A percentile compares a stretch with the other conserved stretches of the same genome.
Conservation (phyloP, 177 flowering plant genomes). For the Telopea speciosissima region DNA sequence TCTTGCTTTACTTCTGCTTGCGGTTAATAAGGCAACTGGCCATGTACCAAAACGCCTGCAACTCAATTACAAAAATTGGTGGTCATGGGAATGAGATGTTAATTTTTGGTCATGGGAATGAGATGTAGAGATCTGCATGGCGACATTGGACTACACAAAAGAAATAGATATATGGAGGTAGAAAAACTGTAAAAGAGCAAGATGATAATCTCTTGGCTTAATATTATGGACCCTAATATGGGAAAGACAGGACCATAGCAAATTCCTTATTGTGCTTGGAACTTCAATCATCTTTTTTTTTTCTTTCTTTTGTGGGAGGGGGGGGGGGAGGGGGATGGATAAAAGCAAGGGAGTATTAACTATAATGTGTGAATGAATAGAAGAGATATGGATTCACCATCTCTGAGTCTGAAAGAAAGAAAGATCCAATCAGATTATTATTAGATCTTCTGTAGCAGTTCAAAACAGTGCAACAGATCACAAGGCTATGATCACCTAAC, state of each 20-base stretch:
- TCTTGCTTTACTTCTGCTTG: constrained; percentile 23
- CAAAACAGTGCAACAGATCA: background rate
- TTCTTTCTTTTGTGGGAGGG: too few species aligned
- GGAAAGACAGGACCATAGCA: background rate
- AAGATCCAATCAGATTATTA: too few species aligned
- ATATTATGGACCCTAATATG: too few species aligned
- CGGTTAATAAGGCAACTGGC: constrained; percentile 54
- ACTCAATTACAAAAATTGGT: constrained; percentile 7
- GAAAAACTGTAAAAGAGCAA: background rate
- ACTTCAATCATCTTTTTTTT: too few species aligned
- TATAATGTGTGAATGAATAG: too few species aligned
- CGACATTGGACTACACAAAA: background rate
- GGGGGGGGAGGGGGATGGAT: too few species aligned
- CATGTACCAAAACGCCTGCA: constrained; percentile 85
- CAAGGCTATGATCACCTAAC: background rate
- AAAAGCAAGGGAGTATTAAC: too few species aligned
- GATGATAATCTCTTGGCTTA: too few species aligned
- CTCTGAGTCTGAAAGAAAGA: too few species aligned
- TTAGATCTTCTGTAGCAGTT: too few species aligned
- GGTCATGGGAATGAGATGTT: background rate
- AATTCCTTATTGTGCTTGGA: background rate
- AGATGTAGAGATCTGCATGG: background rate
- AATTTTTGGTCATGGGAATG: constrained; percentile 4
- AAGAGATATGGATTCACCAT: too few species aligned
- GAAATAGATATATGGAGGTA: background rate